phyloP scores from a whole-genome alignment of 139 green algal species.

The Microglena sp. region DNA sequence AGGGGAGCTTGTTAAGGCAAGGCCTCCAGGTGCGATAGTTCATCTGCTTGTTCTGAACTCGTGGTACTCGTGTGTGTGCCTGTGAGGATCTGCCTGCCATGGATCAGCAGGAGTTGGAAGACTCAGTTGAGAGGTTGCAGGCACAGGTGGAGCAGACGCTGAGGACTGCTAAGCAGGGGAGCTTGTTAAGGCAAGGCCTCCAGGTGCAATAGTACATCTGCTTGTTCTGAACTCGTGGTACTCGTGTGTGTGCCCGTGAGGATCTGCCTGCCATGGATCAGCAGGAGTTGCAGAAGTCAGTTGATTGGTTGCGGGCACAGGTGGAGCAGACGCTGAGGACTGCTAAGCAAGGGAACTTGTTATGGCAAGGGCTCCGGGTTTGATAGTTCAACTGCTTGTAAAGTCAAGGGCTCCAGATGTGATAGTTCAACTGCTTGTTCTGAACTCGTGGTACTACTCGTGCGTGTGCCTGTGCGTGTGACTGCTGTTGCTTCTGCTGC shows the following conservation, averaged over 20 bases:
- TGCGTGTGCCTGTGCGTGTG: no score
- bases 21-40: constrained; percentile 49
- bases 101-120: constrained; percentile 39
- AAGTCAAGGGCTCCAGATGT: no score
- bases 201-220: constrained; percentile 26
- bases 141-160: constrained; percentile 42
- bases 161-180: constrained; percentile 49
- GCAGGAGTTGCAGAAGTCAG: constrained; percentile 16
- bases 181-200: constrained; percentile 59
- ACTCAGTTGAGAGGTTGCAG: constrained; percentile 20
- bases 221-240: neutral
- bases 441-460: no score
- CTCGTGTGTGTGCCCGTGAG: constrained; percentile 36
- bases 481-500: no score
- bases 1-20: constrained; percentile 55
- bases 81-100: constrained; percentile 78
- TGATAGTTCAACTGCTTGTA: no score
- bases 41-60: neutral
- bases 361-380: constrained; percentile 60
- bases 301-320: constrained; percentile 24
- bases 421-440: no score
- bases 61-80: constrained; percentile 2
- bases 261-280: constrained; percentile 76
- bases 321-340: constrained; percentile 56
- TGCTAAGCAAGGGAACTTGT: constrained; percentile 46